Conservation (phyloP, 768 basidiomycete species). For the Agaricus subrufescens region DNA sequence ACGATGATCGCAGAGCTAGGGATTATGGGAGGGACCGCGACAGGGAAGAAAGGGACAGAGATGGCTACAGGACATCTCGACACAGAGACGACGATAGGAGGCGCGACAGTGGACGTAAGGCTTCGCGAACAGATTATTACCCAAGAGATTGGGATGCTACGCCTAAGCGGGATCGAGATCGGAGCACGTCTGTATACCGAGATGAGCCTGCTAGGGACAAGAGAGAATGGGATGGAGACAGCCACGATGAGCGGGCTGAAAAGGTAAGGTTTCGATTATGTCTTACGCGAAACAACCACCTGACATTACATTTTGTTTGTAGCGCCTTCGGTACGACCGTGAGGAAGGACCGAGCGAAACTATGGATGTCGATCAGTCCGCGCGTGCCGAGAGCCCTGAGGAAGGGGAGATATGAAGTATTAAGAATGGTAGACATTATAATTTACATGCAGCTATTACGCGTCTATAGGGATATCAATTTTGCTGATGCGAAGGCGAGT, state of each 20-base stretch:
- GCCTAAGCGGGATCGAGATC: conserved; percentile 30
- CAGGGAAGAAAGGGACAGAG: conserved; percentile 33
- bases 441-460: conserved; percentile 19
- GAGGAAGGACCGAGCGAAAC: conserved; percentile 30
- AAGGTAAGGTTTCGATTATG: conserved; percentile 43
- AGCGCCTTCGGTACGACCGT: conserved; percentile 54
- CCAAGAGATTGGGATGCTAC: conserved; percentile 47
- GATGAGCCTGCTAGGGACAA: conserved; percentile 48
- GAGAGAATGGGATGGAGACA: conserved; percentile 46
- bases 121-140: conserved; percentile 27
- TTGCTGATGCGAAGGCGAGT: conserved; percentile 91
- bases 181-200: conserved; percentile 30
- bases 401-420: conserved; percentile 74
- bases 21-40: conserved; percentile 37
- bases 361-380: conserved; percentile 36
- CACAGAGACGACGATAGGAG: conserved; percentile 49
- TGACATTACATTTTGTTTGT: conserved; percentile 11
- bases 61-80: conserved; percentile 39
- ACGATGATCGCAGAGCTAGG: conserved; percentile 38
- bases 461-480: conserved; percentile 45
- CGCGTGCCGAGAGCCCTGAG: conserved; percentile 76
- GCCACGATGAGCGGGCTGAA: conserved; percentile 54
- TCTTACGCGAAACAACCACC: conserved; percentile 1
- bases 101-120: conserved; percentile 36
- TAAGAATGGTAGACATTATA: conserved; percentile 10